Evolutionary conservation across 2,329 filamentous ascomycete species (phyloP), one percentile per base, ranked within the genome.

Genomic region (Helotiales sp.): DNA sequence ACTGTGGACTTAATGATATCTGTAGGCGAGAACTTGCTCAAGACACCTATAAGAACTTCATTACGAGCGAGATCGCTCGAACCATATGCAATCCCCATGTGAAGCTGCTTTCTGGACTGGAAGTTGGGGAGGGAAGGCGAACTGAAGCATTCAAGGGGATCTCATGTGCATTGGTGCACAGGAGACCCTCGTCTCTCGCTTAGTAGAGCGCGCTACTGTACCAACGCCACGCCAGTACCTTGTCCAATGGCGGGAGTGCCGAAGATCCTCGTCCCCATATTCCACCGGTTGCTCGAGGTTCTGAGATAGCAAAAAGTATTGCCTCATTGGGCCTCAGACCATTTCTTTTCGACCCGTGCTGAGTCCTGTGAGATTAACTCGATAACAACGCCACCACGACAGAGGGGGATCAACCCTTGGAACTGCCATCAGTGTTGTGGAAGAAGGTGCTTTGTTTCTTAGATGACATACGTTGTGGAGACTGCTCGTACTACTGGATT

Each of bases 11-110:
- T 52, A 7, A 52, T 30, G 49, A 52, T 52, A 52, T 52, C 49
- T 52, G 49, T 52, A 13, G 49, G 49, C 15, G 49, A 52, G 22
- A 52, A 52, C 26, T 28, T 52, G 26, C 49, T 52, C 26, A 52
- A 52, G 26, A 32, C 6, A 24, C 49, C 1, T 32, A 52, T 52
- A 32, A 52, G 49, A 52, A 28, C 11, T 52, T 52, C 49, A 28
- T 52, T 32, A 52, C 22, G 49, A 52, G 49, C 49, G 49, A 52
- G 49, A 52, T 52, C 49, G 49, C 49, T 52, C 49, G 49, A 52
- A 47, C 2, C 43, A 22, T 32, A 32, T 52, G 49, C 6, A 28
- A 3, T 52, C 49, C 47, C 6, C 11, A 32, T 52, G 26, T 11
- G 26, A 20, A 32, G 26, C 6, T 28, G 10, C 49, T 32, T 52